phyloP scores from a whole-genome alignment of 345 rosid genomes.

The Arabis hirsuta region DNA sequence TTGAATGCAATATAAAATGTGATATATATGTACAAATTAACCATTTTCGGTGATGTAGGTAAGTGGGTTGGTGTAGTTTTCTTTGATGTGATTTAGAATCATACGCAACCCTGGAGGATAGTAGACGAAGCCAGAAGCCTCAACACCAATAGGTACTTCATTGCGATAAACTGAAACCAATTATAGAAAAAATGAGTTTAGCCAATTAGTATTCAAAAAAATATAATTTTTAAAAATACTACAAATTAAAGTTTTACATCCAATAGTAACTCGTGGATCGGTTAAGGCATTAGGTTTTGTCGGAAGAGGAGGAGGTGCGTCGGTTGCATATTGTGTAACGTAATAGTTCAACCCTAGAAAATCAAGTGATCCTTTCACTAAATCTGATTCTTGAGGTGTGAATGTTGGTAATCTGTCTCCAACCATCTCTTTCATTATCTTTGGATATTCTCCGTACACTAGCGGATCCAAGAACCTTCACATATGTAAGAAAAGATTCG shows the following conservation, averaged over 20 bases:
- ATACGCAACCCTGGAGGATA: conserved; percentile 38
- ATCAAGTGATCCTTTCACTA: conserved; percentile 45
- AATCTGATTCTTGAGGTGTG: conserved; percentile 18
- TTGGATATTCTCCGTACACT: conserved; percentile 37
- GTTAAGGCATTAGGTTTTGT: conserved; percentile 17
- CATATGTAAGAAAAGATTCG: background rate
- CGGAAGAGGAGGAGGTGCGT: conserved; percentile 18
- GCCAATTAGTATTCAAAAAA: background rate
- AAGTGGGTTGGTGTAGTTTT: conserved; percentile 32
- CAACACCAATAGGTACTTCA: conserved; percentile 33
- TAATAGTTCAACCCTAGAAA: conserved; percentile 46
- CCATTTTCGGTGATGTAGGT: conserved; percentile 44
- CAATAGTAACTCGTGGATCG: conserved; percentile 32
- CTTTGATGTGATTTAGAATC: conserved; percentile 32
- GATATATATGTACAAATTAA: conserved; percentile 5
- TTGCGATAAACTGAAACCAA: conserved; percentile 9
- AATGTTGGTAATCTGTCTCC: conserved; percentile 35
- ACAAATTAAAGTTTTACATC: conserved; percentile 11
- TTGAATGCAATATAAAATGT: background rate
- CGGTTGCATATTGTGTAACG: conserved; percentile 37
- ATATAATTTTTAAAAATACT: background rate
- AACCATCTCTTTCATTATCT: conserved; percentile 13
- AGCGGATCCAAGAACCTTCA: conserved; percentile 40
- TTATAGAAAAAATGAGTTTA: background rate
- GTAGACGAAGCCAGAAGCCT: conserved; percentile 29